Evolutionary conservation across 176 grass and related monocot species (phyloP).

Genomic region (Carex kokanica): DNA sequence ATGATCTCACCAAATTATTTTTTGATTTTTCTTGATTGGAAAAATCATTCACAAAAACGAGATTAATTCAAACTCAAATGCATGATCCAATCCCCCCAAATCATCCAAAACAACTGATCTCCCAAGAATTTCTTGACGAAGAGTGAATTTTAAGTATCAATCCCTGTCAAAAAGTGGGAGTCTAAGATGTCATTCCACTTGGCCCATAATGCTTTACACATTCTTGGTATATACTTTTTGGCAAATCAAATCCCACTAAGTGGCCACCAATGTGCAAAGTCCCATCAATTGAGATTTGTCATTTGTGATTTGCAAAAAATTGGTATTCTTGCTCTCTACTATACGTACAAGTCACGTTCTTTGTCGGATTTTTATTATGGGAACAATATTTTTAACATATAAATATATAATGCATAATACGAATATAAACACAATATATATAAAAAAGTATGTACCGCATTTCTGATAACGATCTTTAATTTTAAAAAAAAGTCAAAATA

Average conservation of each 20-base stretch:
- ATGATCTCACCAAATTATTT: too few relatives aligned
- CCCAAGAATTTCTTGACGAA: background rate
- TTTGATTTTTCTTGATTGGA: too few relatives aligned
- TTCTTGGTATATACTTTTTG: background rate
- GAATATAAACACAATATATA: too few relatives aligned
- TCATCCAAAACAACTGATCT: too few relatives aligned
- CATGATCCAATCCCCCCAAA: too few relatives aligned
- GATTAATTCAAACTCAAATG: too few relatives aligned
- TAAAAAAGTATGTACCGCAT: too few relatives aligned
- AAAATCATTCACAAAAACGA: too few relatives aligned
- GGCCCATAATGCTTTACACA: background rate
- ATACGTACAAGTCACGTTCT: background rate
- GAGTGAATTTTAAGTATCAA: constrained; percentile 18
- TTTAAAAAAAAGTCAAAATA: too few relatives aligned
- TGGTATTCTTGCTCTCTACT: background rate
- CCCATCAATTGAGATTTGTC: background rate
- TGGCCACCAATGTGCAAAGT: background rate
- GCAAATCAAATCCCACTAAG: constrained; percentile 19
- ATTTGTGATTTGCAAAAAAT: background rate
- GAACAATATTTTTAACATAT: too few relatives aligned
- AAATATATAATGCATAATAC: too few relatives aligned
- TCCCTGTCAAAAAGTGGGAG: constrained; percentile 27
- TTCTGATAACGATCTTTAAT: too few relatives aligned
- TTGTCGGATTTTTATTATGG: background rate
- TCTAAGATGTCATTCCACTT: constrained; percentile 19